Evolutionary conservation across 2,329 filamentous ascomycete species (phyloP), one percentile per base, ranked within the genome.

Genomic region (Fusarium napiforme): DNA sequence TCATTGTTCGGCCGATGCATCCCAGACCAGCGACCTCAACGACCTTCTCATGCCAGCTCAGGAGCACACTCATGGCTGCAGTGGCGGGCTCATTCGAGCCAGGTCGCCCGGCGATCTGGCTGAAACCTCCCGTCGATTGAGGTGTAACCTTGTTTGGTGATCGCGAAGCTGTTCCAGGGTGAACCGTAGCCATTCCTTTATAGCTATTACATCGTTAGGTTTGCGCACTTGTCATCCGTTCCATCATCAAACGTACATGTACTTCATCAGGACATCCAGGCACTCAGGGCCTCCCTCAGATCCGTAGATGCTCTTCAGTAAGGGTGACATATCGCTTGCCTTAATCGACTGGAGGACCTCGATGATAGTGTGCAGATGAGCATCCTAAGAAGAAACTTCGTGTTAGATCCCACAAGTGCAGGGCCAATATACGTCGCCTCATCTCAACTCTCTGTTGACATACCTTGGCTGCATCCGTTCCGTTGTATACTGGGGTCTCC

Each of bases 31-130:
- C 94, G 79, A 98, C 91, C 79, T 99, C 96, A 9, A 98, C 94
- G 71, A 98, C 89, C 89, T 98, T 99, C 87, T 99, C 96, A 81
- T 99, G 96, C 96, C 96, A 99, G 84, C 95, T 98, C 75, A 99
- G 86, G 81, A 99, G 83, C 58, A 99, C 96, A 81, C 96, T 98
- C 96, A 98, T 98, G 60, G 92, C 93, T 64, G 95, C 92, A 40
- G 94, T 93, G 71, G 94, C 92, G 52, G 93, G 93, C 80, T 92
- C 90, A 80, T 86, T 89, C 42, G 85, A 80, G 14, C 85, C 86
- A 12, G 89, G 87, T 60, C 90, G 83, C 18, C 82, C 83, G 23
- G 85, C 86, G 46, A 96, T 89, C 84, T 98, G 96, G 79, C 93
- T 95, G 85, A 98, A 98, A 12, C 95, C 95, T 9, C 82, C 83